phyloP scores from a whole-genome alignment of 1,284 basidiomycete species.

The Leccinum griseonigrum region DNA sequence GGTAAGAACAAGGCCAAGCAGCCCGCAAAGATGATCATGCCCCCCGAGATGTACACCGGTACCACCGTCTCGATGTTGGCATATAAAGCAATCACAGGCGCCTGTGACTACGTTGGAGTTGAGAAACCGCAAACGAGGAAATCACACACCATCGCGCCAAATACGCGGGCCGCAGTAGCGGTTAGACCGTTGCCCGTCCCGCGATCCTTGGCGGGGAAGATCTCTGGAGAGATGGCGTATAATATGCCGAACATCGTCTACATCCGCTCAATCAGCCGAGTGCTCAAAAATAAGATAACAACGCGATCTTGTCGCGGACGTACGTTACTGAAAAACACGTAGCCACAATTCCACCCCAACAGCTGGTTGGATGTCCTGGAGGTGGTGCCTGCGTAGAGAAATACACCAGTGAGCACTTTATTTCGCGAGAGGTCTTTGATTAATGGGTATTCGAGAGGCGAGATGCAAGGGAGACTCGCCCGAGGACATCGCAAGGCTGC shows the following conservation, averaged over 20 bases:
- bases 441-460: too few relatives aligned
- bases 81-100: conserved; percentile 72
- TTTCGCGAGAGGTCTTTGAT: conserved; percentile 32
- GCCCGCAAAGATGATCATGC: conserved; percentile 65
- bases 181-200: conserved; percentile 73
- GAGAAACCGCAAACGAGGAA: not conserved
- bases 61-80: conserved; percentile 62
- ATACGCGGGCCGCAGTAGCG: conserved; percentile 58
- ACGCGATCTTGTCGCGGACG: conserved; percentile 9
- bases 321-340: conserved; percentile 58
- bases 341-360: conserved; percentile 74
- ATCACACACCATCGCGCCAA: conserved; percentile 55
- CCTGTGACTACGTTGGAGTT: conserved; percentile 35
- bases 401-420: conserved; percentile 61
- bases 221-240: conserved; percentile 64
- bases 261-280: not conserved
- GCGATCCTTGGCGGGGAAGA: conserved; percentile 69
- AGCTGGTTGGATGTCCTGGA: conserved; percentile 59
- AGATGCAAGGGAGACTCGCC: conserved; percentile 30
- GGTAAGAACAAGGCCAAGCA: conserved; percentile 69
- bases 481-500: conserved; percentile 58
- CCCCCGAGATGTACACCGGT: conserved; percentile 78
- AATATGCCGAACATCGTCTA: conserved; percentile 74
- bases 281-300: not conserved
- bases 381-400: conserved; percentile 68